Evolutionary conservation across 345 rosid species (phyloP).

Genomic region (Geranium brycei): DNA sequence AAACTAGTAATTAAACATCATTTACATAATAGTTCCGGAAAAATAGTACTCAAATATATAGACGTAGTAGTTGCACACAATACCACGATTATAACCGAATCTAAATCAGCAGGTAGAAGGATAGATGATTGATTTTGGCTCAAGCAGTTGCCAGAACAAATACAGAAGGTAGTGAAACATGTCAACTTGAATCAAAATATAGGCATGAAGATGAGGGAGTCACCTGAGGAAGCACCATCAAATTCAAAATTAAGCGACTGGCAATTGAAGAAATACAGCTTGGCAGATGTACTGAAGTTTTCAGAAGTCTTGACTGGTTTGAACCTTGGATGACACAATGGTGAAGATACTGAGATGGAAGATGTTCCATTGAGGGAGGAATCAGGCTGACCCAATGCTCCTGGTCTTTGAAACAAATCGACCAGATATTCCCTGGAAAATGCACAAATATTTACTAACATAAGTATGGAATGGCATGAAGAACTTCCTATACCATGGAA

Average conservation of each 20-base stretch:
- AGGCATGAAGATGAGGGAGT: slow-evolving; percentile 1
- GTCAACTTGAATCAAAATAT: not conserved
- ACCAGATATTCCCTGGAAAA: slow-evolving; percentile 84
- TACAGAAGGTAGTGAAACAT: too few species aligned
- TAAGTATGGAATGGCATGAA: not conserved
- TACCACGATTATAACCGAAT: too few species aligned
- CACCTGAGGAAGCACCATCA: slow-evolving; percentile 68
- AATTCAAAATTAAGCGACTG: slow-evolving; percentile 71
- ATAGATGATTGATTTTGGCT: too few species aligned
- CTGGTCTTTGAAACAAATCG: slow-evolving; percentile 87
- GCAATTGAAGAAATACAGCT: slow-evolving; percentile 71
- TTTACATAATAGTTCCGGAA: too few species aligned
- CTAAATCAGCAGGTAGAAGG: too few species aligned
- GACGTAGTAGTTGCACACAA: too few species aligned
- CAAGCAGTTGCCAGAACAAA: too few species aligned
- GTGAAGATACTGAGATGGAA: slow-evolving; percentile 82
- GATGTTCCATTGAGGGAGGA: slow-evolving; percentile 95
- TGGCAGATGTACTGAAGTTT: slow-evolving; percentile 77
- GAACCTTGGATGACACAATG: slow-evolving; percentile 78
- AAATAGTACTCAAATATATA: too few species aligned
- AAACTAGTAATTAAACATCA: too few species aligned
- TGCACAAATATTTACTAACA: not conserved
- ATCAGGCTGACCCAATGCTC: slow-evolving; percentile 76
- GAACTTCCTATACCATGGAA: not conserved
- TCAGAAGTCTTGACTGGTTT: slow-evolving; percentile 49